Base-by-base conservation (phyloP, 2,329 filamentous ascomycete species). In the Neopestalotiopsis rosae region DNA sequence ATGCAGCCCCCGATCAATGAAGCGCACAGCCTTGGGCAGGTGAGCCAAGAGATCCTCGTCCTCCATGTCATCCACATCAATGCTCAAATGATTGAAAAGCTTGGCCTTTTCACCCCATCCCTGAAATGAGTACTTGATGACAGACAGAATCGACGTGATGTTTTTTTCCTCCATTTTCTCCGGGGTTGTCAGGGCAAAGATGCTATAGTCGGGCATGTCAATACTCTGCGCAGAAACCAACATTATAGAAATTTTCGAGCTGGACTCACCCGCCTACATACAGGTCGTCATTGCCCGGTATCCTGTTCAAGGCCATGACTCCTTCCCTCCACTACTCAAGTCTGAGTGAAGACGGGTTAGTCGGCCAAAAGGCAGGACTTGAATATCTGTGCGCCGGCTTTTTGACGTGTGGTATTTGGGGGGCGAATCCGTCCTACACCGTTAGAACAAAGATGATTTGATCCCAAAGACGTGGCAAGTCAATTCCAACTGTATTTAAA, bases 91-190 rank as follows among this genome's bases (percentile, higher is more conserved):
- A 72, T 90, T 83, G 78, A 90, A 94, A 57, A 86, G 84, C 71
- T 88, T 85, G 76, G 84, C 86, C 71, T 84, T 83, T 20, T 85
- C 79, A 76, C 74, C 76, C 72, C 75, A 77, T 65, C 75, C 67
- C 75, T 86, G 83, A 49, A 86, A 80, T 3, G 79, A 78, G 71
- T 79, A 81, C 69, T 86, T 84, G 75, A 89, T 81, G 69, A 96
- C 92, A 4, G 95, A 97, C n/a, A 98, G 85, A 38, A 98, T 88
- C 81, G 98, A 95, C 2, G 94, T 97, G 79, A 99, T 94, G 72
- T 91, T 90, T 73, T 90, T 89, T 71, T 92, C 88, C 72, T 88
- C 83, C 63, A 98, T 85, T 45, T 90, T 87, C 67, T 91, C 87
- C 70, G 90, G 90, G 70, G 92, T 66, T 20, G 58, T 28, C n/a